Conservation (phyloP, 345 rosid species). For the Limnanthes douglasii region DNA sequence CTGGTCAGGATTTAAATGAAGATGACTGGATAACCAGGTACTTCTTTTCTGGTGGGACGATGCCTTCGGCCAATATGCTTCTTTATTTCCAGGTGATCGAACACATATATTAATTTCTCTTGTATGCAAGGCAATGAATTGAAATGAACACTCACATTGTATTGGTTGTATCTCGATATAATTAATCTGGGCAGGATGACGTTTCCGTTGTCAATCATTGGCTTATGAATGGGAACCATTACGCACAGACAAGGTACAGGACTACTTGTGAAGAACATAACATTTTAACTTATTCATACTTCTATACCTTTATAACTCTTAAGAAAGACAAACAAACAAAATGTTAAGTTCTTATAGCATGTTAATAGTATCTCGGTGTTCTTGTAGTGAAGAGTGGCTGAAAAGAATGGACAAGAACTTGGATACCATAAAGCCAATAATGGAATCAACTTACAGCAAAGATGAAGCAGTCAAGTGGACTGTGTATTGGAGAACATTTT, state of each 20-base stretch:
- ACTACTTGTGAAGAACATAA: not conserved
- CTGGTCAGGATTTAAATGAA: slow-evolving; percentile 48
- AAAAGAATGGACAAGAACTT: slow-evolving; percentile 63
- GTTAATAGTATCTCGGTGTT: not conserved
- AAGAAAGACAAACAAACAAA: too few relatives aligned
- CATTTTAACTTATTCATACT: not conserved
- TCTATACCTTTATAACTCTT: not conserved
- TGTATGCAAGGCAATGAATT: not conserved
- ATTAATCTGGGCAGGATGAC: slow-evolving; percentile 28
- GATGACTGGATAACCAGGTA: slow-evolving; percentile 87
- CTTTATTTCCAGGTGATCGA: slow-evolving; percentile 70
- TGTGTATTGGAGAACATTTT: slow-evolving; percentile 80
- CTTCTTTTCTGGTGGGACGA: slow-evolving; percentile 83
- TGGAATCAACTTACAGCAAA: slow-evolving; percentile 71
- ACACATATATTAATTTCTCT: not conserved
- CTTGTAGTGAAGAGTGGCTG: slow-evolving; percentile 70
- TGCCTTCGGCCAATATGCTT: slow-evolving; percentile 79
- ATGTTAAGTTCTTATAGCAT: not conserved
- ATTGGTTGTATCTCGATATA: not conserved
- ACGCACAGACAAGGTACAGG: slow-evolving; percentile 57
- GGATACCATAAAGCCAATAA: slow-evolving; percentile 37
- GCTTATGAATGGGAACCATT: slow-evolving; percentile 78
- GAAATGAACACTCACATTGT: not conserved
- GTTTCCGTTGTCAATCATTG: slow-evolving; percentile 62
- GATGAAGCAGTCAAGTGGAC: slow-evolving; percentile 73